A percentile compares a stretch with the other conserved stretches of the same genome.
Evolutionary conservation across 2,329 filamentous ascomycete species (phyloP).

Genomic region (Paraphoma sp.): DNA sequence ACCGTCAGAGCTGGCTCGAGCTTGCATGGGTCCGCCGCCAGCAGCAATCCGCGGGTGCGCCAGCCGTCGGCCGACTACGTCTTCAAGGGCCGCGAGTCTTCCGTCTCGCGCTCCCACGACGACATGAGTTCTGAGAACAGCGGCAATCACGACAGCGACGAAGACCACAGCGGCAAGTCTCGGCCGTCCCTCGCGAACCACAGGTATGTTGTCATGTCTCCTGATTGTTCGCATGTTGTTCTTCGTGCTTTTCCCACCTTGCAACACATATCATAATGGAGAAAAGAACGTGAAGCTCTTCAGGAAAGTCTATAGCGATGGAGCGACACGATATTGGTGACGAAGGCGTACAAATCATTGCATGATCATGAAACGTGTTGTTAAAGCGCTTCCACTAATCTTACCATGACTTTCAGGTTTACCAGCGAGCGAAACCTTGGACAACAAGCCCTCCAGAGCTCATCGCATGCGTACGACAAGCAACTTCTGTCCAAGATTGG

Average conservation of each 20-base stretch:
- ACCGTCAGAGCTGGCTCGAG: constrained; percentile 57
- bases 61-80: constrained; percentile 37
- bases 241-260: not conserved
- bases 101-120: constrained; percentile 45
- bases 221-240: not conserved
- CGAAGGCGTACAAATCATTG: too few species aligned
- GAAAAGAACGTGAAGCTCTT: too few species aligned
- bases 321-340: not conserved
- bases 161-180: constrained; percentile 41
- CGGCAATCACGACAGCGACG: constrained; percentile 42
- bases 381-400: not conserved
- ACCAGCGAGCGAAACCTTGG: constrained; percentile 67
- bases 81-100: constrained; percentile 48
- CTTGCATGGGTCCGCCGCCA: constrained; percentile 47
- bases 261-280: too few species aligned
- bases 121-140: constrained; percentile 45
- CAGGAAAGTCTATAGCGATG: too few species aligned
- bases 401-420: constrained; percentile 50
- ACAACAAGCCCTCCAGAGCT: constrained; percentile 62
- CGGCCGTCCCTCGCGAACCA: constrained; percentile 50
- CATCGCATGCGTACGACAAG: constrained; percentile 68
- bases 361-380: too few species aligned
- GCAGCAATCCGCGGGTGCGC: constrained; percentile 26
- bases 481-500: constrained; percentile 68
- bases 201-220: constrained; percentile 46